Evolutionary conservation across 2,329 filamentous ascomycete species (phyloP), one percentile per base, ranked within the genome.

Genomic region (Penicillium sp.): DNA sequence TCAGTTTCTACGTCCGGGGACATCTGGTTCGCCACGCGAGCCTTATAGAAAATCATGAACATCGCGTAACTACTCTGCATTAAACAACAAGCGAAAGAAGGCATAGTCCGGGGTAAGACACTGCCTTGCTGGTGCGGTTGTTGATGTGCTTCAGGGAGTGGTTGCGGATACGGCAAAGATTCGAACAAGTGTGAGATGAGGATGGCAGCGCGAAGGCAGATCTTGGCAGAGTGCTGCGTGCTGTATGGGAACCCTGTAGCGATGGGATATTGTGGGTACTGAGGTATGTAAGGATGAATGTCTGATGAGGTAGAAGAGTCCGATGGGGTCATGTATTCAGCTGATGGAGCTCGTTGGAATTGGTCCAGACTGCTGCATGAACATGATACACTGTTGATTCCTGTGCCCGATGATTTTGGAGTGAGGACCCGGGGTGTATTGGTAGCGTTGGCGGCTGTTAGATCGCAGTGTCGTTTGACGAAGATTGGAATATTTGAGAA

Each of bases 51-150:
- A 8, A 78, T 68, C 77, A 79, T 80, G 16, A 80, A 65, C 69
- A 79, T 71, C 5, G 77, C 76, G 57, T 80, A 80, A 58, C 77
- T 78, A 42, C 75, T 74, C 59, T 80, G 77, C 76, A 79, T 78
- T 8, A 78, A 69, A 58, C 78, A 80, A 64, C 77, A 79, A 23
- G 77, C 77, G 57, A 79, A 79, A 0, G 75, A 77, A 1, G 78
- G 78, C 76, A 80, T 79, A 2, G 77, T 79, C 6, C 77, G 73
- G 4, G 77, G 76, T 14, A 72, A 53, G 2, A 53, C 23, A 11
- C 51, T 53, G 13, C 39, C 43, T 11, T 11, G 31, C 14, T 46
- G 53, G 29, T 69, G 54, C 53, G 59, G 65, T 27, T 60, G 64
- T 25, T 63, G 58, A 25, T 60, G 59, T 33, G 54, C 58, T n/a